phyloP scores from a whole-genome alignment of 1,284 basidiomycete species.

The Uromyces viciae-fabae region DNA sequence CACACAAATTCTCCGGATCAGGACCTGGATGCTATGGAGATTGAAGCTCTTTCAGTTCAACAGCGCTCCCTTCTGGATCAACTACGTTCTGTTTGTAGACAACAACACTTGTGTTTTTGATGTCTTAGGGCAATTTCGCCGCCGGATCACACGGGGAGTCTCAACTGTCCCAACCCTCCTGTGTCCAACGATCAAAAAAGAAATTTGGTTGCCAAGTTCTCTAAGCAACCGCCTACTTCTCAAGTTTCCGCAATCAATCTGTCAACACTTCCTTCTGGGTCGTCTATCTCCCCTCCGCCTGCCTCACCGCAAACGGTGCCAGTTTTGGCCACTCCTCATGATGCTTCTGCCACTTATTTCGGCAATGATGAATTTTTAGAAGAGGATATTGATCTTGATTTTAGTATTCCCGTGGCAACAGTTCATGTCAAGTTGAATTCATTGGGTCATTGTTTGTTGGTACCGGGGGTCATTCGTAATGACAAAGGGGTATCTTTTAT shows the following conservation, averaged over 20 bases:
- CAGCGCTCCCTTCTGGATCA: neutral
- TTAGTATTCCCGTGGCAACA: neutral
- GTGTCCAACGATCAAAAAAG: neutral
- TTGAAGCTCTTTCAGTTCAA: neutral
- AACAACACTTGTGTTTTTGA: neutral
- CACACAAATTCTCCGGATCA: too few relatives aligned
- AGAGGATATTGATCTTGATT: neutral
- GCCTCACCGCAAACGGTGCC: neutral
- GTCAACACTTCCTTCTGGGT: neutral
- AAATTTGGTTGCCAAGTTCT: neutral
- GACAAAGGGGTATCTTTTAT: neutral
- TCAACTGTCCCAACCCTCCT: neutral
- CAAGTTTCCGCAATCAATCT: neutral
- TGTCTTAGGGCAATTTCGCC: neutral
- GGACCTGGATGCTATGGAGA: slow-evolving; percentile 2
- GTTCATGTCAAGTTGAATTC: neutral
- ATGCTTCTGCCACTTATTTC: neutral
- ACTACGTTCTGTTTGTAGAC: neutral
- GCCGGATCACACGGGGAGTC: neutral
- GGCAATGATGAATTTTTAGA: neutral
- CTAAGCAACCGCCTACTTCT: neutral
- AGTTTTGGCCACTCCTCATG: neutral
- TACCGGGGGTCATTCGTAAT: neutral
- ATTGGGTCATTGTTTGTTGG: neutral
- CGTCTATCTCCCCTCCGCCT: too few relatives aligned